phyloP scores from a whole-genome alignment of 1,139 yeast species.

The Geotrichum candidum region DNA sequence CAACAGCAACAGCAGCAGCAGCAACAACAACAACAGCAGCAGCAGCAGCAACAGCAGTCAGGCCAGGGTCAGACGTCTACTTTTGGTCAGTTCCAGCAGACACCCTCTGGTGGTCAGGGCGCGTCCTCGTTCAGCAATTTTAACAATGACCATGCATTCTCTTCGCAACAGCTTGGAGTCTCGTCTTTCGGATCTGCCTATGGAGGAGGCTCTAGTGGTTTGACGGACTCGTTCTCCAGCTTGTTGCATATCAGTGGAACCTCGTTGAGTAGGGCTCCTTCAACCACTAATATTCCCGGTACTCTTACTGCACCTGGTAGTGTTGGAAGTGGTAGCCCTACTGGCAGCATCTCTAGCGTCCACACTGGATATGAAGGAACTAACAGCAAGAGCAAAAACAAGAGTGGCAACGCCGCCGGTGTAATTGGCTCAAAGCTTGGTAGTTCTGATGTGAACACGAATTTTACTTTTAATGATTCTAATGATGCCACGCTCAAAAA shows the following conservation, averaged over 20 bases:
- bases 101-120: conserved; percentile 20
- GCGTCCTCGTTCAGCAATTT: conserved; percentile 19
- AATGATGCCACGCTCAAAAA: conserved; percentile 20
- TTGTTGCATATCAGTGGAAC: conserved; percentile 25
- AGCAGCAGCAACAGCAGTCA: conserved; percentile 3
- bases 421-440: conserved; percentile 19
- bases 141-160: conserved; percentile 21
- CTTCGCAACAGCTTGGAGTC: conserved; percentile 15
- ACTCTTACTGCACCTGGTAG: conserved; percentile 17
- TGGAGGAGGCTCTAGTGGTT: conserved; percentile 9
- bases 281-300: conserved; percentile 14
- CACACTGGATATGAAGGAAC: conserved; percentile 15
- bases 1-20: conserved; percentile 2
- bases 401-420: conserved; percentile 13
- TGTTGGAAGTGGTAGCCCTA: conserved; percentile 18
- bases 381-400: conserved; percentile 3
- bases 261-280: conserved; percentile 18
- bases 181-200: conserved; percentile 14
- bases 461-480: conserved; percentile 20
- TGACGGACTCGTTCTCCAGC: conserved; percentile 27
- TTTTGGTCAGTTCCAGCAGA: conserved; percentile 8
- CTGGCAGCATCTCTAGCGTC: conserved; percentile 19
- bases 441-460: conserved; percentile 19
- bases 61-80: background rate
- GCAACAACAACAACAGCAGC: conserved; percentile 13